phyloP scores from a whole-genome alignment of 768 basidiomycete species.

The Suillus occidentalis region DNA sequence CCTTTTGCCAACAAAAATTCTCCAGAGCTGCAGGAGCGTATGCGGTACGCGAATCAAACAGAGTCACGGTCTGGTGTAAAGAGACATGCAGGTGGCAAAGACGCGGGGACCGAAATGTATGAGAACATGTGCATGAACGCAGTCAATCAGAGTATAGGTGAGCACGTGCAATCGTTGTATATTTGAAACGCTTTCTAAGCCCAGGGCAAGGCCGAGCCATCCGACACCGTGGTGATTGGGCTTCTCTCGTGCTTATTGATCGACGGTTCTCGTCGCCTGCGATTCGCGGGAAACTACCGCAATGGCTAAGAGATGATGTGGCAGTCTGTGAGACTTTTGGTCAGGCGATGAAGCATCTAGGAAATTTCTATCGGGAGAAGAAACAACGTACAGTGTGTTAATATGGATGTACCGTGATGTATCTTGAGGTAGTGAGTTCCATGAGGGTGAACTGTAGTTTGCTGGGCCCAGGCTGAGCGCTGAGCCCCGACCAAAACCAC shows the following conservation, averaged over 20 bases:
- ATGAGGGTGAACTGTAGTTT: background rate
- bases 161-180: slow-evolving; percentile 19
- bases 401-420: background rate
- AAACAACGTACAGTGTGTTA: slow-evolving; percentile 19
- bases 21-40: slow-evolving; percentile 85
- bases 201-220: slow-evolving; percentile 77
- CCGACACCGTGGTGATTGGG: slow-evolving; percentile 90
- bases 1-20: slow-evolving; percentile 94
- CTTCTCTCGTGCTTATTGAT: slow-evolving; percentile 86
- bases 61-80: slow-evolving; percentile 44
- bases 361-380: slow-evolving; percentile 67
- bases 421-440: background rate
- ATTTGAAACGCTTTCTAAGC: slow-evolving; percentile 5
- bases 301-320: slow-evolving; percentile 78
- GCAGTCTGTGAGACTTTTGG: slow-evolving; percentile 66
- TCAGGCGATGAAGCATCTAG: slow-evolving; percentile 65
- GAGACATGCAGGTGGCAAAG: slow-evolving; percentile 43
- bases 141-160: slow-evolving; percentile 97
- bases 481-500: background rate
- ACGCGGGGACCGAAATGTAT: slow-evolving; percentile 82
- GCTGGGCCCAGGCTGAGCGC: background rate
- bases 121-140: slow-evolving; percentile 92
- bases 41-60: slow-evolving; percentile 79
- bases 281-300: slow-evolving; percentile 81
- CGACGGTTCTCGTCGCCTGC: slow-evolving; percentile 68